Base-by-base conservation (phyloP, 73 alveolate genomes). In the Paramecium pentaurelia region DNA sequence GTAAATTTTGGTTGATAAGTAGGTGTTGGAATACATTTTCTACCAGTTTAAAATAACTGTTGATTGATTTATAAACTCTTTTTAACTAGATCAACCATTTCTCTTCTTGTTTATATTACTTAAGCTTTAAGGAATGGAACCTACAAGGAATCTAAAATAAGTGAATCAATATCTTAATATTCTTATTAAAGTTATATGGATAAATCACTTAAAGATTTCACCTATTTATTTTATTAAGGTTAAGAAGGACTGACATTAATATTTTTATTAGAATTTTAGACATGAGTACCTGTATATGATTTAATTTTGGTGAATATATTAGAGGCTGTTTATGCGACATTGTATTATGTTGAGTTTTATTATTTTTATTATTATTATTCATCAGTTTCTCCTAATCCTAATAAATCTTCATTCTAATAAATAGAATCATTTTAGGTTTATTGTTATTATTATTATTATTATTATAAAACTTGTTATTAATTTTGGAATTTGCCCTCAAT, bases 91-190 rank as follows among this genome's bases (percentile, higher is more conserved):
- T 80, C 91, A 1, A 25, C 58, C 91, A 80, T 80, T 10, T 80
- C 91, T 44, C 51, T 40, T 47, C 51, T 80, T 9, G 71, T 44
- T 49, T 80, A 47, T 25, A 42, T 44, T 1, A 80, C 6, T 28
- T 80, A 47, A 18, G 25, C 91, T 47, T 25, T 80, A 38, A 80
- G 58, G 16, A 45, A 80, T 22, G 91, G 91, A 45, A 80, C 91
- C 14, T 42, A 28, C 2, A 80, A 11, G 37, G 77, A 22, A 12
- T 80, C 77, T 1, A 80, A 38, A 7, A 80, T 80, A 37, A 80
- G 14, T 80, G 18, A 32, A 45, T 80, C 91, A 4, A 80, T 45
- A 9, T 47, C 91, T 44, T 47, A 14, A 36, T 40, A 80, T 44
- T 80, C 91, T 80, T 45, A 49, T 80, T 47, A 36, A 18, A 80